phyloP scores from a whole-genome alignment of 1,284 basidiomycete genomes.

The Austroboletus novae-zelandiae region DNA sequence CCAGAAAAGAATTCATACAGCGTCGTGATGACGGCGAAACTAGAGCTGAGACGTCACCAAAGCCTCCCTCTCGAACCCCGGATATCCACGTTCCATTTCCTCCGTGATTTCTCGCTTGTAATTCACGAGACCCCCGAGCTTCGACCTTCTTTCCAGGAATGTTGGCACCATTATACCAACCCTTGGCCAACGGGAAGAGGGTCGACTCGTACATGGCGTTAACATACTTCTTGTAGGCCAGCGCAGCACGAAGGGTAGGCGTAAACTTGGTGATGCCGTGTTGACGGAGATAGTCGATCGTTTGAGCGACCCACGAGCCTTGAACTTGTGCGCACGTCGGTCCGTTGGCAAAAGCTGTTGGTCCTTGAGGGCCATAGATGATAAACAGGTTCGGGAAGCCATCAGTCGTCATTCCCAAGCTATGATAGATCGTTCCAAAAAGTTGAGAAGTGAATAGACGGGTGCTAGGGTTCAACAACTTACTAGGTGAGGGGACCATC shows the following conservation, averaged over 20 bases:
- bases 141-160: slow-evolving; percentile 15
- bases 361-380: slow-evolving; percentile 18
- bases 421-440: not conserved
- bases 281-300: slow-evolving; percentile 13
- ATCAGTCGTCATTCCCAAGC: slow-evolving; percentile 20
- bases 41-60: not conserved
- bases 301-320: slow-evolving; percentile 9
- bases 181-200: slow-evolving; percentile 5
- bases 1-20: too few species aligned
- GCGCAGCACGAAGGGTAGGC: slow-evolving; percentile 7
- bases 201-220: slow-evolving; percentile 1
- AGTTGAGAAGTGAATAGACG: not conserved
- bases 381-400: slow-evolving; percentile 22
- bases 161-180: slow-evolving; percentile 8
- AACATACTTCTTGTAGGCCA: slow-evolving; percentile 9
- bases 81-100: slow-evolving; percentile 13
- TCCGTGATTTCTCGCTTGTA: slow-evolving; percentile 15
- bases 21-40: too few species aligned
- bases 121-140: not conserved
- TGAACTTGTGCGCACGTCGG: slow-evolving; percentile 9
- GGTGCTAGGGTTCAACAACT: not conserved
- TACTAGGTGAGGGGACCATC: slow-evolving; percentile 19
- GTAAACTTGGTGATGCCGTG: slow-evolving; percentile 18
- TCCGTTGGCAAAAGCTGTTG: slow-evolving; percentile 9
- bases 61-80: slow-evolving; percentile 11